Base-by-base conservation (phyloP, 1,284 basidiomycete genomes). In the Ustanciosporium gigantosporum region DNA sequence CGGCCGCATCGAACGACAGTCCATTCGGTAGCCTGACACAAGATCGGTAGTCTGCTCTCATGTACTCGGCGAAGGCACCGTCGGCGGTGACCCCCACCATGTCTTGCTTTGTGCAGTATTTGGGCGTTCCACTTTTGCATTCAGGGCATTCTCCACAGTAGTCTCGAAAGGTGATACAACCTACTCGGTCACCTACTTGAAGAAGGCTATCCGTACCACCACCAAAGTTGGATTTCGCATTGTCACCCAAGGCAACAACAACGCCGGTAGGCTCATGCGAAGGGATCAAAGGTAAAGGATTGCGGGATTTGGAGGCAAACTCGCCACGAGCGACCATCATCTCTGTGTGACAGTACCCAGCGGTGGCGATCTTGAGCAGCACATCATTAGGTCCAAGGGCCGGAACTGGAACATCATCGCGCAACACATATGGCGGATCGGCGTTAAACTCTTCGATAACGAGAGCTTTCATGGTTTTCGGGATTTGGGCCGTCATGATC, bases 51-150 rank as follows among this genome's bases (percentile, higher is more conserved):
- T 80, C 87, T 11, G 86, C 85, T 14, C 87, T 82, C 79, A 78
- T 78, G 62, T 80, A 79, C 23, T 91, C 84, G 38, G 85, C 83
- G 82, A 92, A 93, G 1, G 89, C 89, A 44, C 91, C 91, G 68
- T 91, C 86, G 45, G 87, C 83, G 13, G 52, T 48, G 40, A 56
- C 88, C 14, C 66, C 66, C 32, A 68, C 55, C 21, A 31, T 45
- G 35, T 49, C 31, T 21, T 39, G 42, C 56, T 62, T 14, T n/a
- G 47, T 17, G 32, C 59, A 49, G 31, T 78, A 83, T 79, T 87
- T 86, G 73, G 91, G 89, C 43, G 83, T 32, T 86, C 88, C 56
- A 84, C 84, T 49, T 84, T 82, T 44, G 78, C 90, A 91, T 62
- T 82, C 83, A 76, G 89, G 86, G 79, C 89, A 92, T 66, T 86